phyloP scores from a whole-genome alignment of 202 grass and related monocot species.

The Digitaria exilis region DNA sequence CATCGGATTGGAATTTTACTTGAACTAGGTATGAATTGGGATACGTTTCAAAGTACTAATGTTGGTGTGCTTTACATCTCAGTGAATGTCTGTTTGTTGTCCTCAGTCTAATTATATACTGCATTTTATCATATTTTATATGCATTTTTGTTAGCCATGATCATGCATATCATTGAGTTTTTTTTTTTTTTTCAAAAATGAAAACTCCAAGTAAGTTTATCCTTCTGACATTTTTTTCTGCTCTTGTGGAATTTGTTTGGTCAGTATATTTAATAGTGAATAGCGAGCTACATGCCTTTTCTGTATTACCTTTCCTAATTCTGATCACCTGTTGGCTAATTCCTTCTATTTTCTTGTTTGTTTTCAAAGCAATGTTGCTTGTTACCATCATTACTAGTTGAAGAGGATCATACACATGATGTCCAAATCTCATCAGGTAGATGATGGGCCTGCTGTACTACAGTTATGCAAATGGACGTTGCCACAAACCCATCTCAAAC shows the following conservation, averaged over 20 bases:
- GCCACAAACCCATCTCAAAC: conserved; percentile 43
- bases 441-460: conserved; percentile 66
- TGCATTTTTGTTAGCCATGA: background rate
- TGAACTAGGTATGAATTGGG: background rate
- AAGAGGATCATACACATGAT: conserved; percentile 35
- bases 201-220: background rate
- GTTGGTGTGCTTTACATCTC: background rate
- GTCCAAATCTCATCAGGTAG: conserved; percentile 47
- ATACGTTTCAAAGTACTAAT: background rate
- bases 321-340: conserved; percentile 28
- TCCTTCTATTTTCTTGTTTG: conserved; percentile 3
- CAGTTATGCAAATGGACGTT: conserved; percentile 75
- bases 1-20: background rate
- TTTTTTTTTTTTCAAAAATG: background rate
- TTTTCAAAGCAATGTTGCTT: conserved; percentile 44
- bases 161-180: background rate
- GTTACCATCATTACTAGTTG: conserved; percentile 42
- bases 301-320: conserved; percentile 16
- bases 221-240: conserved; percentile 3
- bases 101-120: background rate
- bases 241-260: conserved; percentile 1
- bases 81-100: background rate
- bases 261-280: background rate
- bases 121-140: background rate
- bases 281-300: conserved; percentile 13